Evolutionary conservation across 1,139 yeast genomes (phyloP).

Genomic region (Debaryomyces sp.): DNA sequence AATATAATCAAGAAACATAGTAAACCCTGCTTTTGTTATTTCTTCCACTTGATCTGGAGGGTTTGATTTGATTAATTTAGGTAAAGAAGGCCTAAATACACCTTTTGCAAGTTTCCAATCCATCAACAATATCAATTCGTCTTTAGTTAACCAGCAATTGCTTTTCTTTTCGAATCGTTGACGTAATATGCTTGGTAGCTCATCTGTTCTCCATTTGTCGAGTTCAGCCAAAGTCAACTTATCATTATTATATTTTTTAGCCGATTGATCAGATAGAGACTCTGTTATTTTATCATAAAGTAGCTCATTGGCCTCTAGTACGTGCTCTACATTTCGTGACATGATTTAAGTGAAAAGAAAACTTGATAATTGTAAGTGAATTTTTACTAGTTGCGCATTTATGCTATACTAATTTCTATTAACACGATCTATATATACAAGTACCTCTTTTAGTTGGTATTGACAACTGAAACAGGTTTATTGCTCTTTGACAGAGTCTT

Average conservation of each 20-base stretch:
- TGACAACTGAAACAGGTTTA: conserved; percentile 7
- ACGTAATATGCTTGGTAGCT: conserved; percentile 29
- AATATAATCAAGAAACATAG: conserved; percentile 22
- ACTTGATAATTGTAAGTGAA: background rate
- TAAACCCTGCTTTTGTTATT: conserved; percentile 33
- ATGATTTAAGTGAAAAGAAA: background rate
- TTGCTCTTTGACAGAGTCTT: background rate
- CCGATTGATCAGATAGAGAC: conserved; percentile 18
- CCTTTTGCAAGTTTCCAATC: conserved; percentile 57
- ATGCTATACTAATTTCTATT: background rate
- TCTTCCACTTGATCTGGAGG: conserved; percentile 26
- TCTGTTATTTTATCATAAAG: conserved; percentile 12
- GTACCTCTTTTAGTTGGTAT: background rate
- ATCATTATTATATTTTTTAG: conserved; percentile 21
- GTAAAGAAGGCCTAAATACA: conserved; percentile 47
- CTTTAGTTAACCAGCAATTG: conserved; percentile 32
- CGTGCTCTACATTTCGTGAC: conserved; percentile 6
- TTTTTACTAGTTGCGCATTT: background rate
- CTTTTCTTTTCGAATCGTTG: conserved; percentile 21
- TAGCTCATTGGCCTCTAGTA: conserved; percentile 7
- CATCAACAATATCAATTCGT: conserved; percentile 43
- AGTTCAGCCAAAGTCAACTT: conserved; percentile 32
- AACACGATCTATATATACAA: conserved; percentile 4
- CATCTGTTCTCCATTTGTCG: conserved; percentile 36
- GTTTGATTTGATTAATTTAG: conserved; percentile 44